Conservation (phyloP, 139 green algal genomes). For the Coelastrella sp. region DNA sequence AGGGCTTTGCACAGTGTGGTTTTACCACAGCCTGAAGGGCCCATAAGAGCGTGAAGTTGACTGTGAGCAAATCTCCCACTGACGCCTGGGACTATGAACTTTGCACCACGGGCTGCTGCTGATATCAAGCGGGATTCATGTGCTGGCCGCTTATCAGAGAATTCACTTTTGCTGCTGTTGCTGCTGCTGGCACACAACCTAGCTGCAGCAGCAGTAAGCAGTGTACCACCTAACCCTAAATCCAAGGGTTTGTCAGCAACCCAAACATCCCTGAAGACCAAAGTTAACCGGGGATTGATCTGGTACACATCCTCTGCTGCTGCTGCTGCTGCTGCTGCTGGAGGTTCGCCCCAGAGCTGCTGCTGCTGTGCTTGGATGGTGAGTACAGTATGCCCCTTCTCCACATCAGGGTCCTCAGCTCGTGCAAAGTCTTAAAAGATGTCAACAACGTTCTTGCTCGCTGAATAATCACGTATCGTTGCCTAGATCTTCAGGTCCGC, state of each 20-base stretch:
- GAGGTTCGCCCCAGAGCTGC: not conserved
- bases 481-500: too few relatives aligned
- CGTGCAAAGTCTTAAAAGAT: not conserved
- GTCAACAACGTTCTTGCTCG: too few relatives aligned
- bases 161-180: slow-evolving; percentile 6
- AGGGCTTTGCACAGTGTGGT: slow-evolving; percentile 41
- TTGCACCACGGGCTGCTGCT: not conserved
- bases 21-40: slow-evolving; percentile 15
- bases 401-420: not conserved
- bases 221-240: not conserved
- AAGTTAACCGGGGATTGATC: slow-evolving; percentile 14
- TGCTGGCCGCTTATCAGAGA: not conserved
- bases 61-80: not conserved
- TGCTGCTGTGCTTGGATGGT: slow-evolving; percentile 2
- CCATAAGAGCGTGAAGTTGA: slow-evolving; percentile 38
- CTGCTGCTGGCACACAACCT: not conserved
- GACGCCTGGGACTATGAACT: slow-evolving; percentile 24
- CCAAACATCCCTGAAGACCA: slow-evolving; percentile 21
- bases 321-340: not conserved
- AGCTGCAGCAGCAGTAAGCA: not conserved
- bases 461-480: too few relatives aligned
- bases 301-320: not conserved
- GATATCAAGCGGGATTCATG: not conserved
- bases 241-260: not conserved
- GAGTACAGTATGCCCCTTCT: not conserved